Evolutionary conservation across 2,329 filamentous ascomycete species (phyloP).

Genomic region (Lachnellula willkommii): DNA sequence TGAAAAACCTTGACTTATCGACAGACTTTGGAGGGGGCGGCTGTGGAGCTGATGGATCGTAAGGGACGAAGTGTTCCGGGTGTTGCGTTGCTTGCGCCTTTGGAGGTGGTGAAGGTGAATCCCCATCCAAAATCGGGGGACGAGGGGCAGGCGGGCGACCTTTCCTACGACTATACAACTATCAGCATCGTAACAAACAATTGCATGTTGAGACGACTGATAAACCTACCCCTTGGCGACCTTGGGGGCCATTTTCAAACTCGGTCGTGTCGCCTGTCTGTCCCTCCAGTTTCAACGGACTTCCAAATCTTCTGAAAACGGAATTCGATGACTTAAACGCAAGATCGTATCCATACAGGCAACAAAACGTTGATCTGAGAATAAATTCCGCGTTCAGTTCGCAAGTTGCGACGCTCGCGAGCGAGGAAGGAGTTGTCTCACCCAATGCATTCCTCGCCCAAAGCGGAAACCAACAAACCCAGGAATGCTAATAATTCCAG

Average conservation of each 20-base stretch:
- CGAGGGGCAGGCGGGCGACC: too few relatives aligned
- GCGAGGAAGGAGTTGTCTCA: constrained; percentile 3
- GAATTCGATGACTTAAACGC: background rate
- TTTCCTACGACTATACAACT: too few relatives aligned
- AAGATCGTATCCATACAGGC: background rate
- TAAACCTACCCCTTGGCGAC: too few relatives aligned
- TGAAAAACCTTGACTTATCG: constrained; percentile 9
- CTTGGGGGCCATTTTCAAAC: background rate
- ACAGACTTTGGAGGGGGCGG: background rate
- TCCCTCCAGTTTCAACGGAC: background rate
- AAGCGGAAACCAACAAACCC: constrained; percentile 6
- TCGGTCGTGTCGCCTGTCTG: background rate
- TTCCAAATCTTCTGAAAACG: background rate
- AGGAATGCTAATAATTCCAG: constrained; percentile 6
- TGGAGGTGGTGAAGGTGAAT: too few relatives aligned
- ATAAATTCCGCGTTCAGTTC: background rate
- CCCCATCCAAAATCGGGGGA: too few relatives aligned
- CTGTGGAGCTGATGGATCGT: background rate
- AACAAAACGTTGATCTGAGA: background rate
- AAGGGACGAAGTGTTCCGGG: too few relatives aligned
- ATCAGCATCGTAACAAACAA: too few relatives aligned
- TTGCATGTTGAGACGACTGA: too few relatives aligned
- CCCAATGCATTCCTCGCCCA: constrained; percentile 5
- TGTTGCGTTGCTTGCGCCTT: too few relatives aligned
- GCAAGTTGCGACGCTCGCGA: background rate